Percentiles rank a stretch among this genome's conserved stretches.
Conservation (phyloP, 2,329 filamentous ascomycete genomes). For the Colletotrichum echinochloae region DNA sequence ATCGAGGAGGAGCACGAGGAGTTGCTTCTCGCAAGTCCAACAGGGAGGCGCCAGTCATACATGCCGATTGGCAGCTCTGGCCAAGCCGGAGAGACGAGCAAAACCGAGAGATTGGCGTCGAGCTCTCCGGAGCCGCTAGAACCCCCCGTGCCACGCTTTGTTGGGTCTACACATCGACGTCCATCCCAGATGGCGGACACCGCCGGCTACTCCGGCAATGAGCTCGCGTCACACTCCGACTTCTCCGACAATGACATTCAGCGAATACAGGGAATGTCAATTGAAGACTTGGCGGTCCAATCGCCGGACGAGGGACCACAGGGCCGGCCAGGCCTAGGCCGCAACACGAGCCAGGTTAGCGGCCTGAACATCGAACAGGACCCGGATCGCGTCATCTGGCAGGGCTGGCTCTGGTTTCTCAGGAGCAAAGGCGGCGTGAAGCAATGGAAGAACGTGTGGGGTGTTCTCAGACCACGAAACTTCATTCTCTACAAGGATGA, state of each 20-base stretch:
- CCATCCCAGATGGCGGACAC: conserved; percentile 74
- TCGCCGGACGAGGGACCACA: conserved; percentile 44
- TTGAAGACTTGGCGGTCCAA: conserved; percentile 62
- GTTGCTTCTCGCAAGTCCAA: conserved; percentile 78
- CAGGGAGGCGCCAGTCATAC: conserved; percentile 62
- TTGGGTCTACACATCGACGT: conserved; percentile 55
- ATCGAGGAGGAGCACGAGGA: conserved; percentile 92
- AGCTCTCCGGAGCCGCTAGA: conserved; percentile 73
- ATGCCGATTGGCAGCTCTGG: conserved; percentile 36
- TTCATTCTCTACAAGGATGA: conserved; percentile 95
- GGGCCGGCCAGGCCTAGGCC: conserved; percentile 52
- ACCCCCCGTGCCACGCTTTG: conserved; percentile 51
- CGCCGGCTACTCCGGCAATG: conserved; percentile 72
- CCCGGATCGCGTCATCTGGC: conserved; percentile 90
- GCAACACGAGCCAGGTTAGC: conserved; percentile 74
- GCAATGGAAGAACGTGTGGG: conserved; percentile 96
- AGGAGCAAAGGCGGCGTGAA: conserved; percentile 85
- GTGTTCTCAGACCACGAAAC: conserved; percentile 86
- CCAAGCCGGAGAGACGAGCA: conserved; percentile 11
- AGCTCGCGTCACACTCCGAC: conserved; percentile 85
- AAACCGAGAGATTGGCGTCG: conserved; percentile 54
- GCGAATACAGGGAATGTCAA: conserved; percentile 62
- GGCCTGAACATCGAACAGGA: conserved; percentile 70
- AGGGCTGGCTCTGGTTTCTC: conserved; percentile 88
- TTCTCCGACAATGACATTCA: conserved; percentile 78